Base-by-base conservation (phyloP, 306 rosid species). In the Hippophae gyantsensis region DNA sequence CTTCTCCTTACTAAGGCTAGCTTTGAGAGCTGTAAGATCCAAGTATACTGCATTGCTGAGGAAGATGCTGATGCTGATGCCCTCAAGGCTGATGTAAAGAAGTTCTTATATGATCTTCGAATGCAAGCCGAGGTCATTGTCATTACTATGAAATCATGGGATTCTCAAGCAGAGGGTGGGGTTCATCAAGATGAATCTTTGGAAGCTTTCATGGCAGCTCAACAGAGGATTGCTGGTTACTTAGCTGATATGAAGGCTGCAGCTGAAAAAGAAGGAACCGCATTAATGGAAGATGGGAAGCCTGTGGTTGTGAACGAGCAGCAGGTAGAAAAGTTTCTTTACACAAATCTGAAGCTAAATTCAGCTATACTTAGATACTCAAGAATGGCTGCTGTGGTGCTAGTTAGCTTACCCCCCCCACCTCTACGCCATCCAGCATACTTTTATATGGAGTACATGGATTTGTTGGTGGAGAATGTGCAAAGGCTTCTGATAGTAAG, bases 81-180 rank as follows among this genome's bases (percentile, higher is more conserved):
- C 41, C 89, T 93, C 58, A 93, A 93, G 79, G 86, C 95, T 57
- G 99, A 93, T 44, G 97, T 93, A 50, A 93, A 88, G 72, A 93
- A 93, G 78, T 93, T 93, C 72, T 71, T 93, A 13, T 93, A 93
- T 26, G 99, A 93, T 79, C 97, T 93, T 64, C 80, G 99, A 56
- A 88, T 93, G 99, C 99, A 93, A 62, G 97, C 99, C 0, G 99
- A 93, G 74, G 99, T 93, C 64, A 74, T 93, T 60, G 99, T 93
- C 40, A 61, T 93, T 68, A 82, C 96, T 9, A 77, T 86, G 83
- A 92, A 83, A 73, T 81, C 81, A 6, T 87, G 98, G 98, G 95
- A 84, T 55, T 65, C 69, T 14, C 86, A 82, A 65, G 67, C 43
- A 48, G 97, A 93, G 13, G 69, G 81, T 3, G 87, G 76, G 48